A percentile compares a stretch with the other conserved stretches of the same genome.
These are phyloP conservation scores for Phoenix roebelenii DNA, from an alignment of 176 grass and related monocot genomes.

Conservation along the genomic window DNA sequence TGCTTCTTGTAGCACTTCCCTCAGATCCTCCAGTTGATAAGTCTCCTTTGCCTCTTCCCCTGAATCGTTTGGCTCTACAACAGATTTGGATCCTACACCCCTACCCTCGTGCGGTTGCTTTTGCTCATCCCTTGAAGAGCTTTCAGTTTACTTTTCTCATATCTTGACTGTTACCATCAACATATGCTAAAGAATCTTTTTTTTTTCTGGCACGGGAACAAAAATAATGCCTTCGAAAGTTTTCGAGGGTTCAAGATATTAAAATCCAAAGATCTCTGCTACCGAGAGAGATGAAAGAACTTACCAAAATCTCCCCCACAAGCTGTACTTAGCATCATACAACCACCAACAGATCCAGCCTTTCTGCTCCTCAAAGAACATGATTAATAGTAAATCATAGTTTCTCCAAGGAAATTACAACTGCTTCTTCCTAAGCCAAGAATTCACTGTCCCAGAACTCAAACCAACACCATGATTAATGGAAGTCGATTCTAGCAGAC, in stretches of 20 bases:
- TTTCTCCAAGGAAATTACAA: constrained; percentile 4
- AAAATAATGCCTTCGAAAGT: neutral
- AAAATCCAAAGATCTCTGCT: neutral
- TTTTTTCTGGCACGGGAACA: constrained; percentile 47
- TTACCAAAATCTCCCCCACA: constrained; percentile 17
- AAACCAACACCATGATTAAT: constrained; percentile 23
- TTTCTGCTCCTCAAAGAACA: constrained; percentile 11
- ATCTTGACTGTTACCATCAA: constrained; percentile 34
- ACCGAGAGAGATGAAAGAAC: neutral
- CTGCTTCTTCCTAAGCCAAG: constrained; percentile 20
- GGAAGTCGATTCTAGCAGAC: no score
- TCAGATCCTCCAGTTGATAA: constrained; percentile 30
- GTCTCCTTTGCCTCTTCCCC: constrained; percentile 34
- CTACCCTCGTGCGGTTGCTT: constrained; percentile 15
- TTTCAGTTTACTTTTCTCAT: constrained; percentile 3
- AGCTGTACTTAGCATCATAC: neutral
- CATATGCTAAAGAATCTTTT: constrained; percentile 46
- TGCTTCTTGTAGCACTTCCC: constrained; percentile 42
- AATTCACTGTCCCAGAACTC: neutral
- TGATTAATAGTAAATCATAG: constrained; percentile 16
- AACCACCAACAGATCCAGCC: neutral
- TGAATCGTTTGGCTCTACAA: neutral
- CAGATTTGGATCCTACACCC: neutral
- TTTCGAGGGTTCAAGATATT: constrained; percentile 19
- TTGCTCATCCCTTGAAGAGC: neutral